phyloP scores from a whole-genome alignment of 1,139 yeast genomes.

The Pichia inconspicua region DNA sequence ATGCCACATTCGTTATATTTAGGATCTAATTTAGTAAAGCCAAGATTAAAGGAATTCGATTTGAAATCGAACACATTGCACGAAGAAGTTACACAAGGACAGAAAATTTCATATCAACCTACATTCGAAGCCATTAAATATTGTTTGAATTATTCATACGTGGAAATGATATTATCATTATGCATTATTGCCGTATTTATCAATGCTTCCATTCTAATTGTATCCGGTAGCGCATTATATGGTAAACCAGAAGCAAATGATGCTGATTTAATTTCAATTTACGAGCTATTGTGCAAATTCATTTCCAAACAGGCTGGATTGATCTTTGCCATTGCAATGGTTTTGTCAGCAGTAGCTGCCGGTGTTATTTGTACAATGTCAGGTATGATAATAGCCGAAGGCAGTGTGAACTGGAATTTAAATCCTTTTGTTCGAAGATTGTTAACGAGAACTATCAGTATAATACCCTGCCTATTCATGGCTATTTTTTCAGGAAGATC shows the following conservation, averaged over 20 bases:
- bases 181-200: conserved; percentile 70
- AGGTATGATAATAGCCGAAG: conserved; percentile 76
- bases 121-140: conserved; percentile 60
- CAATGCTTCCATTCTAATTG: conserved; percentile 65
- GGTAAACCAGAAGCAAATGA: conserved; percentile 55
- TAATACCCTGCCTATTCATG: conserved; percentile 60
- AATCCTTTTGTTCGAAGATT: conserved; percentile 65
- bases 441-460: conserved; percentile 63
- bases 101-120: conserved; percentile 41
- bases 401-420: conserved; percentile 65
- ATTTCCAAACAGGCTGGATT: conserved; percentile 67
- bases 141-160: conserved; percentile 56
- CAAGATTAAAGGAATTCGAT: conserved; percentile 66
- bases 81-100: conserved; percentile 20
- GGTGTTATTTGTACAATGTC: conserved; percentile 79
- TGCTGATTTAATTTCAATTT: conserved; percentile 71
- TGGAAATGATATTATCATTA: conserved; percentile 57
- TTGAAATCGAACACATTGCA: conserved; percentile 43
- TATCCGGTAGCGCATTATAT: conserved; percentile 61
- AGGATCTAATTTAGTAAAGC: conserved; percentile 72
- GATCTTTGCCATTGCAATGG: conserved; percentile 63
- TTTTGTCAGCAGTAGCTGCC: conserved; percentile 74
- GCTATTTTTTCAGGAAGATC: conserved; percentile 60
- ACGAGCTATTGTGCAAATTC: conserved; percentile 50
- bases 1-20: conserved; percentile 76